phyloP scores from a whole-genome alignment of 345 rosid species.

The Clarkia xantiana region DNA sequence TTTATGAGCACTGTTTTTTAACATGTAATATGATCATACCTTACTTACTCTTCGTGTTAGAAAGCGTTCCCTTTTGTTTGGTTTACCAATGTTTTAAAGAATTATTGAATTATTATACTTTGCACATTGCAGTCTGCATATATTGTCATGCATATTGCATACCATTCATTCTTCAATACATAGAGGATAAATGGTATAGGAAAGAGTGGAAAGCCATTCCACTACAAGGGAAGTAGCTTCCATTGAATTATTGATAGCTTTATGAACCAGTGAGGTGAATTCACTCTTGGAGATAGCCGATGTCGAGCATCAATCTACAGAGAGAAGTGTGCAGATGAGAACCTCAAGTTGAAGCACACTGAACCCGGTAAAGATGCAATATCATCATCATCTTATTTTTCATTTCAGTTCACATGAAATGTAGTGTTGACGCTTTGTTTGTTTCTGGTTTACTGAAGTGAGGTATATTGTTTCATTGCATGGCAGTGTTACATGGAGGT shows the following conservation, averaged over 20 bases:
- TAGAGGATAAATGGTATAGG: constrained; percentile 80
- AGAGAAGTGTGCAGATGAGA: constrained; percentile 88
- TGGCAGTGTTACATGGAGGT: too few species aligned
- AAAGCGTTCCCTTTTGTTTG: too few species aligned
- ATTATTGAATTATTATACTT: too few species aligned
- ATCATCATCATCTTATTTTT: neutral
- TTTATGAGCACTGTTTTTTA: constrained; percentile 87
- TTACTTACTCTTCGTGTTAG: too few species aligned
- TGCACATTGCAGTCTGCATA: neutral
- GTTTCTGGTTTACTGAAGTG: too few species aligned
- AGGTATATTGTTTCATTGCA: too few species aligned
- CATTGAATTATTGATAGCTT: constrained; percentile 90
- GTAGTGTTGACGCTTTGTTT: too few species aligned
- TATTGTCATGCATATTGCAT: neutral
- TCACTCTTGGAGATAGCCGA: constrained; percentile 84
- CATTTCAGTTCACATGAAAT: too few species aligned
- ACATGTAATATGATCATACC: constrained; percentile 37
- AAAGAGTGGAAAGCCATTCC: constrained; percentile 83
- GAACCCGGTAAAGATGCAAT: constrained; percentile 49
- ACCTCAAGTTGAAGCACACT: constrained; percentile 87
- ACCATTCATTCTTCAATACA: neutral
- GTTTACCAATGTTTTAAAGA: too few species aligned
- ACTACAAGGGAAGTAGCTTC: constrained; percentile 63
- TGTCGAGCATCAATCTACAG: constrained; percentile 96
- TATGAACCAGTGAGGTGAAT: constrained; percentile 93